Base-by-base conservation (phyloP, 1,139 yeast genomes). In the Yueomyces sp. region DNA sequence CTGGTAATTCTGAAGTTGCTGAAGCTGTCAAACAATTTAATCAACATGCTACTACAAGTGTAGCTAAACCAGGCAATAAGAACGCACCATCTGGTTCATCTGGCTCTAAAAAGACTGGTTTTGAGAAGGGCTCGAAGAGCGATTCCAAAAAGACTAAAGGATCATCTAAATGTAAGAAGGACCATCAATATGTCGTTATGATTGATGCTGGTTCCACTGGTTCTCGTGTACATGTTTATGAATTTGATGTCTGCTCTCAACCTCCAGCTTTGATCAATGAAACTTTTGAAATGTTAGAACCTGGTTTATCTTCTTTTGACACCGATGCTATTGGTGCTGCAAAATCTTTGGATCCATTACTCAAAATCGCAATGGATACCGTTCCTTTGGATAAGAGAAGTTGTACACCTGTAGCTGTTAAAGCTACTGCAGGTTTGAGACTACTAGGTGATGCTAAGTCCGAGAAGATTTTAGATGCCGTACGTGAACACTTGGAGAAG, bases 121-220 rank as follows among this genome's bases (percentile, higher is more conserved):
- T 19, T 27, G 19, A 33, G n/a, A 33, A 33, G n/a, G 3, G 29
- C 12, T 9, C 8, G n/a, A 33, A 33, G n/a, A 11, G 32, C 9
- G 31, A 5, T 3, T 12, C 36, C 34, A 25, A 30, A 8, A 26
- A 30, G 12, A 6, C 33, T 19, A 8, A 4, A 4, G 8, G 19
- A 11, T 9, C 19, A 11, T 4, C 76, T 39, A 74, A 77, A 37
- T 66, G 70, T 54, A 51, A 44, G 3, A 59, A 62, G 42, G 66
- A 62, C 19, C 63, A 67, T 38, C 63, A 78, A 57, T 80, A 71
- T 50, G 96, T 89, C 35, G 75, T 91, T 30, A 86, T 91, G 95
- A 70, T 91, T 42, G 98, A 91, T 66, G 98, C 97, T 2, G 98
- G 98, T 11, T 86, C 96, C 2, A 82, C 95, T 5, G 98, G 98